Conservation (phyloP, 208 protist genomes). For the Crithidia acanthocephali region DNA sequence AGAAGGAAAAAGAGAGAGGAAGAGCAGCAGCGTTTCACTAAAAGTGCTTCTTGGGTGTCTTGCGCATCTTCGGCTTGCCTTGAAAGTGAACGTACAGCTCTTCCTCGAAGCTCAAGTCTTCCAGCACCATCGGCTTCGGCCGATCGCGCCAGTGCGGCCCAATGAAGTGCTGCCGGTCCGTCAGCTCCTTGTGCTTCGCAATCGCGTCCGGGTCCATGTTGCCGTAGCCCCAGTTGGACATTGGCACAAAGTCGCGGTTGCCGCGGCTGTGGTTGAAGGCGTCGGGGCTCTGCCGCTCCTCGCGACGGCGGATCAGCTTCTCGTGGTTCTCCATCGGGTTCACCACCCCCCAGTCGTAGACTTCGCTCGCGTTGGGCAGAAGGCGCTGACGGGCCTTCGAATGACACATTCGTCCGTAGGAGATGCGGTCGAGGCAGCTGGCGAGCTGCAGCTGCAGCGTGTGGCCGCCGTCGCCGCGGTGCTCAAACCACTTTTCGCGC, state of each 20-base stretch:
- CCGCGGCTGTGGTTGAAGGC: slow-evolving; percentile 75
- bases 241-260: slow-evolving; percentile 91
- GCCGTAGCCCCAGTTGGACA: slow-evolving; percentile 90
- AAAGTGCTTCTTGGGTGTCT: slow-evolving; percentile 90
- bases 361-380: slow-evolving; percentile 79
- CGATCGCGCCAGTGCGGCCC: slow-evolving; percentile 87
- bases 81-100: slow-evolving; percentile 90
- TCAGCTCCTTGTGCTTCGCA: slow-evolving; percentile 87
- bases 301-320: slow-evolving; percentile 51
- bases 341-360: slow-evolving; percentile 87
- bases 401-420: slow-evolving; percentile 86
- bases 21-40: slow-evolving; percentile 7
- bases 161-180: slow-evolving; percentile 87
- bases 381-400: slow-evolving; percentile 82
- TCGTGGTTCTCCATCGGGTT: slow-evolving; percentile 86
- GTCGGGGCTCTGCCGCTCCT: slow-evolving; percentile 76
- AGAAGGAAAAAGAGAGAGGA: not conserved
- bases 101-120: slow-evolving; percentile 92
- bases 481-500: slow-evolving; percentile 77
- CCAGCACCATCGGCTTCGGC: slow-evolving; percentile 80
- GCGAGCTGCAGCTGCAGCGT: slow-evolving; percentile 85
- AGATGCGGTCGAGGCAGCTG: slow-evolving; percentile 81
- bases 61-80: slow-evolving; percentile 87
- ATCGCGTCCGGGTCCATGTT: slow-evolving; percentile 92
- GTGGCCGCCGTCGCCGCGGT: slow-evolving; percentile 81